Base-by-base conservation (phyloP, 192 early-diverging fungal species). In the Coemansia sp. region DNA sequence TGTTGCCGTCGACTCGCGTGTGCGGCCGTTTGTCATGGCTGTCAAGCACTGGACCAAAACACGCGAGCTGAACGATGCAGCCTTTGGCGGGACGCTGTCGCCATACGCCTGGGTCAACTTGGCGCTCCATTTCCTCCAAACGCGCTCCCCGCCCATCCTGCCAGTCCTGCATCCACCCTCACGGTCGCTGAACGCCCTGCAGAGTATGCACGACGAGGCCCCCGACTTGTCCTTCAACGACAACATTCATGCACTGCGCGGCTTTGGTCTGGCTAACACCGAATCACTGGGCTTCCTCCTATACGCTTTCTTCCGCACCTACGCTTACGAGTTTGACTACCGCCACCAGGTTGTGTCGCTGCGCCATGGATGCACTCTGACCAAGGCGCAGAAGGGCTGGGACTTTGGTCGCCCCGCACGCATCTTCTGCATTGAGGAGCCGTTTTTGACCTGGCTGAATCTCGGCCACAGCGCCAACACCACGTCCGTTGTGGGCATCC, bases 51-150 rank as follows among this genome's bases (percentile, higher is more conserved):
- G 95, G 95, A 88, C 96, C 46, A 85, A 90, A 67, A 88, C 85
- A 63, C 80, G 96, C 61, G 88, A 86, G 36, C 73, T 98, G 58
- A 97, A 95, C 73, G 95, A 98, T 72, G 91, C 91, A 45, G 96
- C 93, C 15, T 92, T 91, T 68, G 96, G 96, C 48, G 96, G 96
- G 19, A 98, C 96, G 0, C 79, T 98, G 60, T 94, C 93, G 42
- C 92, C 92, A 7, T 98, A 98, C 73, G 92, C 95, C 19, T 98
- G 96, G 96, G 93, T 90, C 4, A 94, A 93, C 71, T 90, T 97
- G 86, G 86, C 90, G 41, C 82, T 98, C 64, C 93, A 96, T 73
- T 98, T 96, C 82, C 76, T 98, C 21, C 96, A 98, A 77, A 91
- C 86, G 80, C 90, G 95, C 12, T 68, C 85, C 26, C 95, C 95